Evolutionary conservation across 345 rosid species (phyloP).

Genomic region (Eucalyptus regnans): DNA sequence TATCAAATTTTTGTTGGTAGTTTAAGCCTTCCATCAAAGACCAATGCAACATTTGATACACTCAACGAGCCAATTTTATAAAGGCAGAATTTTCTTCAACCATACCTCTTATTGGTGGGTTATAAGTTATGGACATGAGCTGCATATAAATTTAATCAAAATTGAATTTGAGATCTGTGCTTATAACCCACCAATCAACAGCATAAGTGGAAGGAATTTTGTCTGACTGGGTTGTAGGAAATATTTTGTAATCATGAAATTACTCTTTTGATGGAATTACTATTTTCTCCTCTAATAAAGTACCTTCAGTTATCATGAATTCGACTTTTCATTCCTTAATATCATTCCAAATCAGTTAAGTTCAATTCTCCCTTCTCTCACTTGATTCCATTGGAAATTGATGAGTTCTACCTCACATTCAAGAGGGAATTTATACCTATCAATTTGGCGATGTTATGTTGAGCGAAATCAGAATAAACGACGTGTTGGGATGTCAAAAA

Average conservation of each 20-base stretch:
- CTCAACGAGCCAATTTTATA: background rate
- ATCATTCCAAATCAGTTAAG: background rate
- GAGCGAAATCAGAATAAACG: no score
- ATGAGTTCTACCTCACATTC: background rate
- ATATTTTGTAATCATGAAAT: no score
- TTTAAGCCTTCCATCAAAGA: background rate
- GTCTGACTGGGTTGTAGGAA: rapidly evolving
- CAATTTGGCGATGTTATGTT: background rate
- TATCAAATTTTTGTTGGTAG: no score
- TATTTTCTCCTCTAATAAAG: background rate
- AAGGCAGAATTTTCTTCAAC: no score
- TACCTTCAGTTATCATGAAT: background rate
- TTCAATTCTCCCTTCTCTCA: background rate
- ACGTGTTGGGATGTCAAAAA: background rate
- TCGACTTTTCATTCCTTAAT: background rate
- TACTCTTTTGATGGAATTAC: background rate
- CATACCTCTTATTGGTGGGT: rapidly evolving
- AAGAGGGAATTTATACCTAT: background rate
- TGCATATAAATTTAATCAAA: no score
- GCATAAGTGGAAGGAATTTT: no score
- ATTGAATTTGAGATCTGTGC: no score
- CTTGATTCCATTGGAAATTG: background rate
- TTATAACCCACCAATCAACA: background rate
- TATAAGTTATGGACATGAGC: no score
- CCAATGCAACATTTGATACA: background rate